Percentiles rank a stretch among this genome's conserved stretches.
Conservation (phyloP, 345 rosid species). For the Heritiera littoralis region DNA sequence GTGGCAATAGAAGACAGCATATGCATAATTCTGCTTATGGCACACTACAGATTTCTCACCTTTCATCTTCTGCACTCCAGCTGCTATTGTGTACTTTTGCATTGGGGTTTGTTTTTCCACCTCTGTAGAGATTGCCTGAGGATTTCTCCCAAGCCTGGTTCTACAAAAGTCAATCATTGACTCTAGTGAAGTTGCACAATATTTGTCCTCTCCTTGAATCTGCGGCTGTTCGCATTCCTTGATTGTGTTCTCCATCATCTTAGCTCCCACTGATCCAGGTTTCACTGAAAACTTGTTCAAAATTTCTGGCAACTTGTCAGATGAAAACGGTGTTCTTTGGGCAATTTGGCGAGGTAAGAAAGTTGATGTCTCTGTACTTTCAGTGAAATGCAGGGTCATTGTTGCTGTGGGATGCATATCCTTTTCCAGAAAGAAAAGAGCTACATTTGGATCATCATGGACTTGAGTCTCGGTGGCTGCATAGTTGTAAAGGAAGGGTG, state of each 20-base stretch:
- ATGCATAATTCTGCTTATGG: slow-evolving; percentile 78
- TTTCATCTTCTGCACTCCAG: slow-evolving; percentile 42
- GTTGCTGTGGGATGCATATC: slow-evolving; percentile 53
- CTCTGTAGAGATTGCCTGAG: slow-evolving; percentile 64
- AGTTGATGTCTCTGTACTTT: slow-evolving; percentile 41
- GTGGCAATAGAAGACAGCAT: slow-evolving; percentile 85
- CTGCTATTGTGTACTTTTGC: slow-evolving; percentile 52
- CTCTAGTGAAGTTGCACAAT: slow-evolving; percentile 79
- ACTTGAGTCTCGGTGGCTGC: slow-evolving; percentile 72
- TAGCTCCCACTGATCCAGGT: slow-evolving; percentile 62
- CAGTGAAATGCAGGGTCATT: slow-evolving; percentile 58
- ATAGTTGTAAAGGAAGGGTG: slow-evolving; percentile 16
- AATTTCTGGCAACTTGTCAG: slow-evolving; percentile 53
- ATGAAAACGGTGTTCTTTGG: slow-evolving; percentile 63
- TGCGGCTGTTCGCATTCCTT: slow-evolving; percentile 65
- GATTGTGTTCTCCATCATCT: slow-evolving; percentile 54
- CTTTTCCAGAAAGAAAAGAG: slow-evolving; percentile 84
- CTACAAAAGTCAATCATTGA: slow-evolving; percentile 77
- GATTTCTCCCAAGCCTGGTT: slow-evolving; percentile 63
- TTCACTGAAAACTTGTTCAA: slow-evolving; percentile 51
- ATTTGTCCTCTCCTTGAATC: slow-evolving; percentile 74
- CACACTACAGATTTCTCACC: slow-evolving; percentile 60
- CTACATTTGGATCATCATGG: slow-evolving; percentile 55
- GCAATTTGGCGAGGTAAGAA: slow-evolving; percentile 76
- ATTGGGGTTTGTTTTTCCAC: slow-evolving; percentile 37